A percentile compares a stretch with the other conserved stretches of the same genome.
Evolutionary conservation across 495 filamentous ascomycete genomes (phyloP).

Genomic region (Aspergillus haitiensis): DNA sequence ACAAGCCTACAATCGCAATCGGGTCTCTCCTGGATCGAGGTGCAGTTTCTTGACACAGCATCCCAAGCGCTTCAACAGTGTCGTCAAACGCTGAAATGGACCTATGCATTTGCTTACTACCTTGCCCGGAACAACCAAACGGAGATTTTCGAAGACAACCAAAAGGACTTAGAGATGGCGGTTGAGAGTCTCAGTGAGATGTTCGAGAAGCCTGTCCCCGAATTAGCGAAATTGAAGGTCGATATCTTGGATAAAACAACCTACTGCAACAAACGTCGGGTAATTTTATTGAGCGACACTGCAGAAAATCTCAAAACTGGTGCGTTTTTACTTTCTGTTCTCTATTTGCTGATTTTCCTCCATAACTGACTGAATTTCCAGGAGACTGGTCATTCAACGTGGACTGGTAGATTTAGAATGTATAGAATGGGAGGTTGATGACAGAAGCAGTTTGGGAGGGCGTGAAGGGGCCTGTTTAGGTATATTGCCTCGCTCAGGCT

Average conservation of each 20-base stretch:
- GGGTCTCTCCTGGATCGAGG: constrained; percentile 98
- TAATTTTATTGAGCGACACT: constrained; percentile 87
- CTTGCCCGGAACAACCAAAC: constrained; percentile 92
- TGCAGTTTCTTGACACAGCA: constrained; percentile 90
- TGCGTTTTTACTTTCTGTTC: constrained; percentile 44
- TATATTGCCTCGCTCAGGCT: constrained; percentile 5
- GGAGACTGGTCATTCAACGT: constrained; percentile 50
- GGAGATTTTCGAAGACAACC: constrained; percentile 97
- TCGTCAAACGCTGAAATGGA: constrained; percentile 97
- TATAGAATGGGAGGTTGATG: constrained; percentile 15
- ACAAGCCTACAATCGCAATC: constrained; percentile 87
- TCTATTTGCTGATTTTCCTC: not conserved
- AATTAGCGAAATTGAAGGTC: constrained; percentile 82
- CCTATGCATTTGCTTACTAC: constrained; percentile 97
- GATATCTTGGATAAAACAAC: constrained; percentile 98
- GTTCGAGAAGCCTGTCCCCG: constrained; percentile 91
- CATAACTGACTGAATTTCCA: constrained; percentile 13
- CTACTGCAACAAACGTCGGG: constrained; percentile 88
- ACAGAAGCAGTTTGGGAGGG: not conserved
- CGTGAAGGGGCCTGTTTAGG: not conserved
- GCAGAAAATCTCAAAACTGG: constrained; percentile 86
- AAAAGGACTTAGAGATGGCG: constrained; percentile 95
- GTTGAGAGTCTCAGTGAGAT: constrained; percentile 94
- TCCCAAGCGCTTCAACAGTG: constrained; percentile 94
- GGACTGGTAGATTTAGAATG: constrained; percentile 38